Conservation (phyloP, 108 stramenopile species). For the Epithemia pelagica region DNA sequence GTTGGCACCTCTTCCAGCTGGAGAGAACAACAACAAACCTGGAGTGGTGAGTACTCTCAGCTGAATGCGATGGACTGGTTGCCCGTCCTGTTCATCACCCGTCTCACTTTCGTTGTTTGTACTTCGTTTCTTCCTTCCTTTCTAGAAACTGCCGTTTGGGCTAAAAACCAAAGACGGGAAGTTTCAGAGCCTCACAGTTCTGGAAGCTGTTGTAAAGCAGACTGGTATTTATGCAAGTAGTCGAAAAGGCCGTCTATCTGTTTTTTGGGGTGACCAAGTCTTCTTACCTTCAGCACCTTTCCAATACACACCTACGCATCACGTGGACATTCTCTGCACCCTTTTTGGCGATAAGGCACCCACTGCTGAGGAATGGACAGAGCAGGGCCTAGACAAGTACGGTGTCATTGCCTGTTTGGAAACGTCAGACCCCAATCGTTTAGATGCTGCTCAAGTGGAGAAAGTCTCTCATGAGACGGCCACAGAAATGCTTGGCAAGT, state of each 20-base stretch:
- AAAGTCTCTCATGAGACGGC: slow-evolving; percentile 97
- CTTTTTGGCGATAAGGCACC: slow-evolving; percentile 84
- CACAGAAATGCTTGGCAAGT: slow-evolving; percentile 73
- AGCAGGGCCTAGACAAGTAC: slow-evolving; percentile 94
- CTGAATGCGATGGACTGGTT: not conserved
- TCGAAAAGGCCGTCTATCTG: slow-evolving; percentile 88
- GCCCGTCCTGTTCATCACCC: not conserved
- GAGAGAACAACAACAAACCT: slow-evolving; percentile 99
- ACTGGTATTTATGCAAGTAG: slow-evolving; percentile 93
- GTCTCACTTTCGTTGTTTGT: slow-evolving; percentile 12
- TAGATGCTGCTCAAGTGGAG: slow-evolving; percentile 97
- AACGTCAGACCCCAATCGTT: slow-evolving; percentile 35
- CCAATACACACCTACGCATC: slow-evolving; percentile 78
- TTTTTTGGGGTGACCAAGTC: slow-evolving; percentile 99
- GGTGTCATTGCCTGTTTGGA: slow-evolving; percentile 91
- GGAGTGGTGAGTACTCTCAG: slow-evolving; percentile 80
- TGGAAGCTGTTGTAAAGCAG: slow-evolving; percentile 97
- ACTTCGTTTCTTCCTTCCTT: slow-evolving; percentile 4
- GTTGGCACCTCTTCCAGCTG: slow-evolving; percentile 93
- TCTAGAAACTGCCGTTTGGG: slow-evolving; percentile 83
- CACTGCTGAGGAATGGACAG: slow-evolving; percentile 84
- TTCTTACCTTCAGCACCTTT: slow-evolving; percentile 85
- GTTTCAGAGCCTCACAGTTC: slow-evolving; percentile 80
- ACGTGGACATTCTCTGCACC: slow-evolving; percentile 96
- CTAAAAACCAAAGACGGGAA: slow-evolving; percentile 42